Evolutionary conservation across 176 grass and related monocot genomes (phyloP).

Genomic region (Zoysia pacifica): DNA sequence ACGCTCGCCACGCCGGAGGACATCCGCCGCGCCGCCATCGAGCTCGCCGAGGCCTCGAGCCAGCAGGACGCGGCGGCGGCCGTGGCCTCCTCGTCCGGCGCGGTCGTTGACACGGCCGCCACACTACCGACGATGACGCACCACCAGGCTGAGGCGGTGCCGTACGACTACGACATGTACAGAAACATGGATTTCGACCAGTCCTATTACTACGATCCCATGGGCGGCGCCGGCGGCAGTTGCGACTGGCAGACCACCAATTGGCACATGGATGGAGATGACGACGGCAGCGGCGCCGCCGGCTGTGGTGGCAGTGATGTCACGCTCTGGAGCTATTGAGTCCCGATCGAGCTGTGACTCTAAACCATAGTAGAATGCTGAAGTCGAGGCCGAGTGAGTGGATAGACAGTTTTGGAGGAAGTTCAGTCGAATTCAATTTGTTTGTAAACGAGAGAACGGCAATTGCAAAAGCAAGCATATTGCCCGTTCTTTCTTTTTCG

Average conservation of each 20-base stretch:
- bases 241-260: not conserved
- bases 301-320: constrained; percentile 35
- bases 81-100: not conserved
- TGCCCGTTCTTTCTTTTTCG: not conserved
- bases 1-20: constrained; percentile 57
- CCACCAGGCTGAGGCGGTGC: not conserved
- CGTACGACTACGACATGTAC: constrained; percentile 43
- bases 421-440: not conserved
- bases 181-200: constrained; percentile 40
- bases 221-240: constrained; percentile 14
- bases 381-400: not conserved
- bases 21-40: constrained; percentile 73
- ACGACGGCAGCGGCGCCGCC: constrained; percentile 21
- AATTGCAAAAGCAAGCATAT: not conserved
- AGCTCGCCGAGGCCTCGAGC: constrained; percentile 56
- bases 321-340: constrained; percentile 66
- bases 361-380: not conserved
- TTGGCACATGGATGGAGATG: constrained; percentile 46
- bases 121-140: not conserved
- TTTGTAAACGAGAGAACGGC: constrained; percentile 26
- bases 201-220: constrained; percentile 52
- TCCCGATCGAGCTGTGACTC: not conserved
- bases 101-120: not conserved
- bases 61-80: constrained; percentile 4
- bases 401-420: not conserved